Conservation (phyloP, 352 stramenopile genomes). For the Pythium pyrilobum region DNA sequence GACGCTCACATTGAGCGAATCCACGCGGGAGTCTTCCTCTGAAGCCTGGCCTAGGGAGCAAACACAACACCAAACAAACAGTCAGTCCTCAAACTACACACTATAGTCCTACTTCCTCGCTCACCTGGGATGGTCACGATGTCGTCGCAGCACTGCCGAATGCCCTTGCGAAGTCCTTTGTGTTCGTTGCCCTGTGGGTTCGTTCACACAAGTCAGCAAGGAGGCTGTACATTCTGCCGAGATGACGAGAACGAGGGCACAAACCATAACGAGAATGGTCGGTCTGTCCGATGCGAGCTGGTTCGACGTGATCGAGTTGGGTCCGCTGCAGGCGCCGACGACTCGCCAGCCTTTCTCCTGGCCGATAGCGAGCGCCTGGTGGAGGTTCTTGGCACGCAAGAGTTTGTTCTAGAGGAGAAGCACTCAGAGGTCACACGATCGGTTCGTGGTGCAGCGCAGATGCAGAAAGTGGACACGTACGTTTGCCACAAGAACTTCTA, state of each 20-base stretch:
- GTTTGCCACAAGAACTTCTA: conserved; percentile 74
- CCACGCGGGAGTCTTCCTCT: conserved; percentile 58
- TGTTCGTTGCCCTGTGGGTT: conserved; percentile 64
- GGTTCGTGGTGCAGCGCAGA: neutral
- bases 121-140: conserved; percentile 65
- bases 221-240: no score
- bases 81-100: no score
- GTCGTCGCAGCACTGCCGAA: conserved; percentile 67
- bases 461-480: conserved; percentile 21
- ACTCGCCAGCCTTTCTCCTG: conserved; percentile 66
- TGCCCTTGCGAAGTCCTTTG: conserved; percentile 60
- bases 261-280: conserved; percentile 81
- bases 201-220: neutral
- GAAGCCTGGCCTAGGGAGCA: conserved; percentile 29
- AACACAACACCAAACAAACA: neutral
- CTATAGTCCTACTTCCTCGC: no score
- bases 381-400: conserved; percentile 61
- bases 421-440: no score
- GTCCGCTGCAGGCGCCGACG: conserved; percentile 62
- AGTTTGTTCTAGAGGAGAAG: conserved; percentile 42
- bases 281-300: conserved; percentile 39
- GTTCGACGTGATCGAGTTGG: conserved; percentile 61
- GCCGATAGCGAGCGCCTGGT: conserved; percentile 59
- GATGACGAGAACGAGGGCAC: neutral
- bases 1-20: conserved; percentile 82